phyloP scores from a whole-genome alignment of 305 asterid genomes.

The Solanum hybrid region DNA sequence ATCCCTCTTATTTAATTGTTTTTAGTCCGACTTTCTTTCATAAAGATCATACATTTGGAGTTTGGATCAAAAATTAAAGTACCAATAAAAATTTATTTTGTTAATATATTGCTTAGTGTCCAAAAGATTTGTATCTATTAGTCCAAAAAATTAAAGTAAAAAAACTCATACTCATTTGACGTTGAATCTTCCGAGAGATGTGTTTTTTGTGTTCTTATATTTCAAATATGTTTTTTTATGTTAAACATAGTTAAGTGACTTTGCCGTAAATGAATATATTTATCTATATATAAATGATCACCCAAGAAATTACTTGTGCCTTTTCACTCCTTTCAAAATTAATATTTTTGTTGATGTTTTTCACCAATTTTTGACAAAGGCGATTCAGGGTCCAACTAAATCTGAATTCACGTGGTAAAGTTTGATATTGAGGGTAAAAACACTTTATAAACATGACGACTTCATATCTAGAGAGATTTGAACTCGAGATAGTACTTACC shows the following conservation, averaged over 20 bases:
- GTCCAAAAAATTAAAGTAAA: background rate
- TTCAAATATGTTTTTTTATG: background rate
- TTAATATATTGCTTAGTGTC: background rate
- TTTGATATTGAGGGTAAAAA: background rate
- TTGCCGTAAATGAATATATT: background rate
- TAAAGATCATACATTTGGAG: background rate
- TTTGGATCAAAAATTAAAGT: background rate
- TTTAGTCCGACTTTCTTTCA: no score
- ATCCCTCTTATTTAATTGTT: background rate
- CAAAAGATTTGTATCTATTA: background rate
- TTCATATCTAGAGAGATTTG: background rate
- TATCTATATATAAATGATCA: no score
- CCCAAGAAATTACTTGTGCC: background rate
- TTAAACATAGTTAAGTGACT: background rate
- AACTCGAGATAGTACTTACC: background rate
- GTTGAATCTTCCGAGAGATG: no score
- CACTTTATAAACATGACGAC: no score
- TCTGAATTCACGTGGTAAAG: background rate
- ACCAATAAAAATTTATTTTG: no score
- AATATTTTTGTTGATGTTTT: no score
- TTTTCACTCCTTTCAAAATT: background rate
- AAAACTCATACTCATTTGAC: background rate
- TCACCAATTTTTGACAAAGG: background rate
- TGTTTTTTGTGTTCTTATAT: no score
- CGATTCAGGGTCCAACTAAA: background rate